Evolutionary conservation across 2,329 filamentous ascomycete genomes (phyloP), one percentile per base, ranked within the genome.

Genomic region (Cladosporium sp.): DNA sequence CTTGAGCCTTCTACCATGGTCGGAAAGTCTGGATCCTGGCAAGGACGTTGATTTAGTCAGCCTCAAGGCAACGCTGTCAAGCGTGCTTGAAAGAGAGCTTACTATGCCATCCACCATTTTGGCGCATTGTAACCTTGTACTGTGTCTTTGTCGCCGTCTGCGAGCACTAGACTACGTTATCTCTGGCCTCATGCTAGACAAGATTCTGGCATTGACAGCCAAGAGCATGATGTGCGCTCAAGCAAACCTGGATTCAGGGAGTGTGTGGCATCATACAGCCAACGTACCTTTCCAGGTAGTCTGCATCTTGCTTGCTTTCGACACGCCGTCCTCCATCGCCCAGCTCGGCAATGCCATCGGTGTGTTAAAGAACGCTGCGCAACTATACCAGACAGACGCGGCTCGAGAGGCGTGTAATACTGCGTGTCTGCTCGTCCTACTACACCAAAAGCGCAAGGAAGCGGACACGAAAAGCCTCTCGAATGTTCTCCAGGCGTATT

Each of bases 261-360:
- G 76, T 0, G 84, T 84, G 0, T 86, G 84, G 84, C 84, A 86
- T 63, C 84, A 86, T 61, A 79, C 83, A 58, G 83, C 83, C 43
- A 85, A 86, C 58, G 81, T 86, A 0, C 84, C 84, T 0, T 86
- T 86, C 65, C 84, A 86, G 57, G 79, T 85, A 0, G 77, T 86
- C 28, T 86, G 84, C 65, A 77, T 83, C 0, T 69, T 86, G 1
- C 74, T 86, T 1, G 82, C 81, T 0, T 82, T 86, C 26, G 84
- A 86, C 54, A 85, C 78, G 0, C 77, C 76, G 0, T 74, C 80
- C 0, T 82, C 82, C 0, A 73, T 85, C 0, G 74, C 76, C 0
- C 74, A 81, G 63, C 77, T 86, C 4, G 75, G 76, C 6, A 79
- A 84, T 48, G 83, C 83, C 0, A 82, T 86, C 79, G 60, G 58